Evolutionary conservation across 2,329 filamentous ascomycete species (phyloP).

Genomic region (Aspergillus sp.): DNA sequence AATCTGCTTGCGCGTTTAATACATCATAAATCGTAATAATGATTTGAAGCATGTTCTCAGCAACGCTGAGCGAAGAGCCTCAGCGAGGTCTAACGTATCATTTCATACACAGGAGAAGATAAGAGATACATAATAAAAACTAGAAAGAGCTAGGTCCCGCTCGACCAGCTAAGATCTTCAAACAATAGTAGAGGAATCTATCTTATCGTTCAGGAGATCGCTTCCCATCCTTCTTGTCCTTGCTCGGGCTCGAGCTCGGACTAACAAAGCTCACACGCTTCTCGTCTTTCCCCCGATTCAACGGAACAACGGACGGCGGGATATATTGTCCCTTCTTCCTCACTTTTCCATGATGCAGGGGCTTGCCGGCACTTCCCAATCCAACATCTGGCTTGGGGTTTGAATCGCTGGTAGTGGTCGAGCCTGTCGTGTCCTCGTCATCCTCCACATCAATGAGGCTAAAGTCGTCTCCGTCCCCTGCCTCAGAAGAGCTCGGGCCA

Average conservation of each 20-base stretch:
- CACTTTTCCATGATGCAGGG: conserved; percentile 30
- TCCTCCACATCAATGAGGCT: conserved; percentile 48
- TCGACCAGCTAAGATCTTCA: conserved; percentile 5
- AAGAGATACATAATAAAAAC: conserved; percentile 12
- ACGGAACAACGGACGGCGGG: conserved; percentile 25
- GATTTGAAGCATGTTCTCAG: neutral
- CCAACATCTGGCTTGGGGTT: conserved; percentile 37
- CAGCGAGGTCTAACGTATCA: conserved; percentile 2
- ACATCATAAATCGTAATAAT: neutral
- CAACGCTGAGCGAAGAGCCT: neutral
- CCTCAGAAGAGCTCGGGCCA: conserved; percentile 44
- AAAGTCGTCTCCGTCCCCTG: conserved; percentile 52
- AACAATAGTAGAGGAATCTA: conserved; percentile 12
- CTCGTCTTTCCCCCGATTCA: conserved; percentile 33
- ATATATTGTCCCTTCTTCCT: conserved; percentile 32
- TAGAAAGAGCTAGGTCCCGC: neutral
- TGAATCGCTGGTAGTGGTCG: conserved; percentile 32
- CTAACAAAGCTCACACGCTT: conserved; percentile 40
- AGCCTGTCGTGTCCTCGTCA: conserved; percentile 41
- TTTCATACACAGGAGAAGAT: conserved; percentile 17
- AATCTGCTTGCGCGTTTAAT: neutral
- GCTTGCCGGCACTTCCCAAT: conserved; percentile 29
- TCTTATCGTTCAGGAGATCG: conserved; percentile 15
- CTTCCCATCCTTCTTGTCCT: conserved; percentile 27
- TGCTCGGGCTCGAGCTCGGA: conserved; percentile 30